Evolutionary conservation across 2,329 filamentous ascomycete species (phyloP).

Genomic region (Diaporthe vaccinii): DNA sequence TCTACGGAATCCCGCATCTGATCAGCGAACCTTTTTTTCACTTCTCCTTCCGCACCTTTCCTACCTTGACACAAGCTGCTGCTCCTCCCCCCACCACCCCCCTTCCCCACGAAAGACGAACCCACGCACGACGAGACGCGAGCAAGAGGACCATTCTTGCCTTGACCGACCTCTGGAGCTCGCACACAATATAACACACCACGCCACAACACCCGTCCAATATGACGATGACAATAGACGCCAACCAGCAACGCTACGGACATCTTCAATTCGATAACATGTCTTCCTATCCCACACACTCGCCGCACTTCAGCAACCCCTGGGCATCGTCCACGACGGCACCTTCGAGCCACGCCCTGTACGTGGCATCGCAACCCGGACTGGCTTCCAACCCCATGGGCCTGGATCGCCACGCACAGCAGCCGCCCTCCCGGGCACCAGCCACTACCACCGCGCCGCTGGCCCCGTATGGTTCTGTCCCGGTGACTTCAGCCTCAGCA

Average conservation of each 20-base stretch:
- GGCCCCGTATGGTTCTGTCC: constrained; percentile 79
- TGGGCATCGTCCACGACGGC: constrained; percentile 76
- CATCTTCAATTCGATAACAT: constrained; percentile 85
- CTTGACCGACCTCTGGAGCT: constrained; percentile 41
- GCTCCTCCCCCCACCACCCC: not conserved
- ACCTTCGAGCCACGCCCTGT: constrained; percentile 71
- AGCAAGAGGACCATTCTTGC: constrained; percentile 41
- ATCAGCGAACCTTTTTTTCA: constrained; percentile 60
- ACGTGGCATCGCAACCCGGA: constrained; percentile 66
- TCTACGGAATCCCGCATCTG: constrained; percentile 63
- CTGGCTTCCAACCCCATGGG: constrained; percentile 71
- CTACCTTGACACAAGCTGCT: constrained; percentile 35
- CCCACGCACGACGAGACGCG: constrained; percentile 43
- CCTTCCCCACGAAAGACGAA: constrained; percentile 39
- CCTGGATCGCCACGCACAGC: constrained; percentile 67
- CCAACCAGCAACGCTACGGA: constrained; percentile 85
- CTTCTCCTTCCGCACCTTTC: constrained; percentile 22
- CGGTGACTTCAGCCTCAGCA: constrained; percentile 80
- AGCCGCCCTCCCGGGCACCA: constrained; percentile 59
- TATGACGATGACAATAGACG: constrained; percentile 97
- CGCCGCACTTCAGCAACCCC: constrained; percentile 89
- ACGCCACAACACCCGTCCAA: constrained; percentile 52
- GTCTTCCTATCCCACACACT: constrained; percentile 73
- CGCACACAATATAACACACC: constrained; percentile 35
- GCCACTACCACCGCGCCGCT: constrained; percentile 72